Evolutionary conservation across 768 basidiomycete species (phyloP).

Genomic region (Boletus coccyginus): DNA sequence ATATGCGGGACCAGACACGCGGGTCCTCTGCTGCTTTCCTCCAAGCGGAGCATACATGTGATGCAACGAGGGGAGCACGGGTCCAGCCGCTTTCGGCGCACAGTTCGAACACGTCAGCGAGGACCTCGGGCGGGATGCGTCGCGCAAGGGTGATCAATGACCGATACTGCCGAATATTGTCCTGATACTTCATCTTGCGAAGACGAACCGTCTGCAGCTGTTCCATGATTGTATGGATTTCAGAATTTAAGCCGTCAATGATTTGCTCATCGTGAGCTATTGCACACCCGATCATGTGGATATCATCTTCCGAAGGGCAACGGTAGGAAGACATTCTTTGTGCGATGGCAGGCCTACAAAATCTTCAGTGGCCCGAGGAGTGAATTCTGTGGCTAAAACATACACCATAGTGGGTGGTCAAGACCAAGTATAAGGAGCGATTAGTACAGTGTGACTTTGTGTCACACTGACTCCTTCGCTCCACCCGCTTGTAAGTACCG

Average conservation of each 20-base stretch:
- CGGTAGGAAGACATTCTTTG: conserved; percentile 18
- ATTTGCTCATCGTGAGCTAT: conserved; percentile 40
- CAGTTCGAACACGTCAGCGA: conserved; percentile 51
- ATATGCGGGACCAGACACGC: conserved; percentile 57
- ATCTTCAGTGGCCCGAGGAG: neutral
- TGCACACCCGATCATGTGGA: conserved; percentile 12
- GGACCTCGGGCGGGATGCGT: conserved; percentile 53
- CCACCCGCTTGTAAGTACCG: conserved; percentile 19
- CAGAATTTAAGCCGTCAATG: conserved; percentile 39
- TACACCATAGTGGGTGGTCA: conserved; percentile 4
- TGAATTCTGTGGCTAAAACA: neutral
- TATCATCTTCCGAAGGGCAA: conserved; percentile 20
- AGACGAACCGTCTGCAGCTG: conserved; percentile 42
- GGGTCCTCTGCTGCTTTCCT: conserved; percentile 49
- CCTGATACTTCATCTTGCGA: conserved; percentile 40
- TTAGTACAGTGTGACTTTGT: conserved; percentile 11
- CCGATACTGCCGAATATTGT: conserved; percentile 42
- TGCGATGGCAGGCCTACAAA: conserved; percentile 7
- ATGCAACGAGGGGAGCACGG: conserved; percentile 51
- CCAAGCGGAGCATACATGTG: conserved; percentile 61
- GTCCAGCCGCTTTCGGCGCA: conserved; percentile 52
- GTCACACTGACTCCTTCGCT: conserved; percentile 9
- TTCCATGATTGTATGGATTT: conserved; percentile 41
- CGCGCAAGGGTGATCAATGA: conserved; percentile 53
- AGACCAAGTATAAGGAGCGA: no score